Percentiles rank a stretch among this genome's conserved stretches.
Conservation (phyloP, 192 early-diverging fungal genomes). For the Backusella macrospora region DNA sequence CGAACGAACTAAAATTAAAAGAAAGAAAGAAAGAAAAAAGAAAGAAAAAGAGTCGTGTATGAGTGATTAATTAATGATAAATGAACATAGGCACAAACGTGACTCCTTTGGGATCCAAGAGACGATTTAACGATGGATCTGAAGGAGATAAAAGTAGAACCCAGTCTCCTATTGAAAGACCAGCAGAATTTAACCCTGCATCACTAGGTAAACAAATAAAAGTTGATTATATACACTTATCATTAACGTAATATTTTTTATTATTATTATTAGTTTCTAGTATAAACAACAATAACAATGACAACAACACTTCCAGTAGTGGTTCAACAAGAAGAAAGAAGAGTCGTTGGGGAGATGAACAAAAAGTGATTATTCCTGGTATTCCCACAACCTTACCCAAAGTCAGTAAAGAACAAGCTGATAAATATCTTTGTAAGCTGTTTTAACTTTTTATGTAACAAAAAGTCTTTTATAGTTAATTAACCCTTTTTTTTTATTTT, state of each 20-base stretch:
- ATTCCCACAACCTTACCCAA: constrained; percentile 77
- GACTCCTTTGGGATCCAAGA: constrained; percentile 28
- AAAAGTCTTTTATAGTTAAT: background rate
- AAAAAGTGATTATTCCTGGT: constrained; percentile 74
- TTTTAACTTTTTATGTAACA: background rate
- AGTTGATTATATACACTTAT: too few relatives aligned
- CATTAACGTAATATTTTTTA: background rate
- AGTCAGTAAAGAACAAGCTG: constrained; percentile 80
- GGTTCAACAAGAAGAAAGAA: constrained; percentile 67
- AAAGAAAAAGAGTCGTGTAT: background rate
- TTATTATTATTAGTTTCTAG: background rate
- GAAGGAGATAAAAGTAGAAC: background rate
- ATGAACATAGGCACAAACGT: constrained; percentile 21
- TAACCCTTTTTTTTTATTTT: background rate
- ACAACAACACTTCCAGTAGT: background rate
- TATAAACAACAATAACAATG: background rate
- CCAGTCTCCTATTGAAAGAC: constrained; percentile 6
- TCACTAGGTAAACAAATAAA: background rate
- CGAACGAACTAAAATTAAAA: background rate
- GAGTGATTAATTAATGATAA: background rate
- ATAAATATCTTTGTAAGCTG: constrained; percentile 68
- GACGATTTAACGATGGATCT: constrained; percentile 27
- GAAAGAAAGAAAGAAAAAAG: background rate
- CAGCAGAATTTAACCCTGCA: background rate
- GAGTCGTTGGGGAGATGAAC: constrained; percentile 89